Percentiles rank a stretch among this genome's conserved stretches.
phyloP scores from a whole-genome alignment of 345 rosid genomes.

The Acer campestre region DNA sequence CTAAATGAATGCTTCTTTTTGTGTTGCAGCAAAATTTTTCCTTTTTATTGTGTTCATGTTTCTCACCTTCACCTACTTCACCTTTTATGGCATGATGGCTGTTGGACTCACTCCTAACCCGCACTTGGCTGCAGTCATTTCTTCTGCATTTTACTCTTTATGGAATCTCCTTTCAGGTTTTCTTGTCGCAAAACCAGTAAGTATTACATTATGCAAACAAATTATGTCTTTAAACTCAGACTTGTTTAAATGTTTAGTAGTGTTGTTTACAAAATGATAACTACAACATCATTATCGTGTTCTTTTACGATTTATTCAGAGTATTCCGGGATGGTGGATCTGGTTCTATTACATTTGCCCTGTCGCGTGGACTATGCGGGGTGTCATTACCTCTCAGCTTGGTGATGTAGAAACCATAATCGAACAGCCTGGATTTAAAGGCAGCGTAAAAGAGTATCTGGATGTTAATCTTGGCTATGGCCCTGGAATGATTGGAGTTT shows the following conservation, averaged over 20 bases:
- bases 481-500: slow-evolving; percentile 48
- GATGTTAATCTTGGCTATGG: slow-evolving; percentile 47
- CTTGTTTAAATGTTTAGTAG: neutral
- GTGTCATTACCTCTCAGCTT: slow-evolving; percentile 75
- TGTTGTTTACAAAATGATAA: neutral
- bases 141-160: slow-evolving; percentile 87
- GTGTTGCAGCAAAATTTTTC: slow-evolving; percentile 67
- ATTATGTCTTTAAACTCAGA: neutral
- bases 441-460: slow-evolving; percentile 67
- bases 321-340: slow-evolving; percentile 90
- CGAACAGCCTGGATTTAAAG: slow-evolving; percentile 50
- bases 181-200: slow-evolving; percentile 77
- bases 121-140: slow-evolving; percentile 78
- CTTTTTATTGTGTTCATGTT: slow-evolving; percentile 79
- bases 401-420: slow-evolving; percentile 74
- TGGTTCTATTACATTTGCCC: slow-evolving; percentile 92
- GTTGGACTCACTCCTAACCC: slow-evolving; percentile 84
- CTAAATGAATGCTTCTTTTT: neutral
- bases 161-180: slow-evolving; percentile 94
- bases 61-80: slow-evolving; percentile 88
- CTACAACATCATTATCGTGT: neutral
- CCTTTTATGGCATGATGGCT: slow-evolving; percentile 94
- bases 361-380: slow-evolving; percentile 82
- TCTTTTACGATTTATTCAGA: slow-evolving; percentile 35
- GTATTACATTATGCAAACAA: slow-evolving; percentile 21